Conservation (phyloP, 2,329 filamentous ascomycete species). For the Fusarium hostae region DNA sequence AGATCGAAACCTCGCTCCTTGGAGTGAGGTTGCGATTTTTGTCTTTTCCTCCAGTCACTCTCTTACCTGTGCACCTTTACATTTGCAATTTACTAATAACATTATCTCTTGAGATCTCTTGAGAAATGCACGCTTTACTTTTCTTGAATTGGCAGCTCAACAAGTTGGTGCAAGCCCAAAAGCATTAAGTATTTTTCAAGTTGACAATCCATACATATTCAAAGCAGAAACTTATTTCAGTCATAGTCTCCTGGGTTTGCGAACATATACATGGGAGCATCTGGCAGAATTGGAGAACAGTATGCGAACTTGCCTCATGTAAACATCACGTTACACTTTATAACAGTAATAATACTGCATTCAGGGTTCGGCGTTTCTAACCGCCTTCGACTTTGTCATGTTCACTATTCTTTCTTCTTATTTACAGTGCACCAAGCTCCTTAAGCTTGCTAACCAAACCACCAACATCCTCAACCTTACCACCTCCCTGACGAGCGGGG, state of each 20-base stretch:
- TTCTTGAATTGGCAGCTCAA: no score
- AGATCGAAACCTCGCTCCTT: constrained; percentile 9
- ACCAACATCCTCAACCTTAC: constrained; percentile 97
- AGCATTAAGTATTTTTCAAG: background rate
- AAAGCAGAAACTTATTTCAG: background rate
- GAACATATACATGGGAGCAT: background rate
- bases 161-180: background rate
- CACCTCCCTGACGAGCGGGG: constrained; percentile 85
- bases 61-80: background rate
- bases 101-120: background rate
- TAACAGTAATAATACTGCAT: background rate
- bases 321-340: background rate
- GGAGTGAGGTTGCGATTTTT: constrained; percentile 7
- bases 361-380: background rate
- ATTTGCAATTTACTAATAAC: no score
- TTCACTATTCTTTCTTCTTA: constrained; percentile 6
- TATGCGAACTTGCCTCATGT: background rate
- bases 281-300: background rate
- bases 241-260: background rate
- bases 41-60: background rate
- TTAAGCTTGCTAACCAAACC: constrained; percentile 94
- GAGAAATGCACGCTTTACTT: no score
- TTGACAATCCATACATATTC: background rate
- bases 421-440: constrained; percentile 89
- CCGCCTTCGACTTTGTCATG: background rate